phyloP scores from a whole-genome alignment of 148 eudicot genomes.

The Cornus florida region DNA sequence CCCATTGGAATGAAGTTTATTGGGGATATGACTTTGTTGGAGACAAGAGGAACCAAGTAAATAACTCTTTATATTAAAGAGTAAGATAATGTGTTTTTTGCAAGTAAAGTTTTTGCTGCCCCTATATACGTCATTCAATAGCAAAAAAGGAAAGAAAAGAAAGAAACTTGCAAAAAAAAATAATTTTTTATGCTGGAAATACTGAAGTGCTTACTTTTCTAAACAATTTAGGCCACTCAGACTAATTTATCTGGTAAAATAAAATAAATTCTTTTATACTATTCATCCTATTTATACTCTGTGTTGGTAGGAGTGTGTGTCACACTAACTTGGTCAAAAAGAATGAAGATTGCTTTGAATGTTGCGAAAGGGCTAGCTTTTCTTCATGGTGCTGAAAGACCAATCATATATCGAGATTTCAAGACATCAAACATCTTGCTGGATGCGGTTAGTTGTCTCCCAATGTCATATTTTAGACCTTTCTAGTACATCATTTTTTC shows the following conservation, averaged over 20 bases:
- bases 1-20: no score
- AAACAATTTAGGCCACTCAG: background rate
- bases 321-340: constrained; percentile 75
- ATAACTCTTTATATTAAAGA: no score
- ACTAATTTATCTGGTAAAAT: background rate
- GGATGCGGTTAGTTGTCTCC: constrained; percentile 53
- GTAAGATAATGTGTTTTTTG: no score
- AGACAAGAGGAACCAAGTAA: background rate
- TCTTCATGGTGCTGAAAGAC: constrained; percentile 69
- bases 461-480: background rate
- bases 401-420: constrained; percentile 81
- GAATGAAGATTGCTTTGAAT: constrained; percentile 77
- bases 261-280: background rate
- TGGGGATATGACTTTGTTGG: no score
- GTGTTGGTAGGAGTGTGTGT: constrained; percentile 54
- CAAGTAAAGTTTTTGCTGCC: no score
- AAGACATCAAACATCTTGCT: constrained; percentile 87
- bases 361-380: constrained; percentile 89
- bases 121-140: background rate
- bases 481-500: background rate
- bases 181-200: background rate
- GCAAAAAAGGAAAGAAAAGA: constrained; percentile 3
- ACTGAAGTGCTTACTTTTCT: background rate
- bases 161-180: background rate
- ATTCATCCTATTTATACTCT: constrained; percentile 4